These are phyloP conservation scores for Backusella psychrophila DNA, from an alignment of 192 early-diverging fungal genomes.

Conservation along the genomic window DNA sequence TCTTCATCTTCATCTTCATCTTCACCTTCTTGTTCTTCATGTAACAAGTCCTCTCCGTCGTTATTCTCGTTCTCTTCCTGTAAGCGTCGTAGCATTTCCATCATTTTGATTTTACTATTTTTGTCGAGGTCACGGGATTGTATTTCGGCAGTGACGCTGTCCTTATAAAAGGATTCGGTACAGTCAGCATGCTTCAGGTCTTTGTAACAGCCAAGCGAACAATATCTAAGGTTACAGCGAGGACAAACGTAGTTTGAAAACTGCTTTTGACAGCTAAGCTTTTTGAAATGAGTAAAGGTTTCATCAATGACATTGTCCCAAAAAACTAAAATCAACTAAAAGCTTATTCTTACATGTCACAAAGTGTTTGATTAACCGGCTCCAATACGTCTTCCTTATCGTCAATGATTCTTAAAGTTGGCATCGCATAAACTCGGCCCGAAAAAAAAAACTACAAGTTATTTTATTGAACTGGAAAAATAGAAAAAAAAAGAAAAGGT, in stretches of 20 bases:
- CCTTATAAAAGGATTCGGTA: slow-evolving; percentile 60
- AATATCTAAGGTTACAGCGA: slow-evolving; percentile 65
- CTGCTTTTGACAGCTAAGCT: slow-evolving; percentile 52
- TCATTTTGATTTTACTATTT: slow-evolving; percentile 49
- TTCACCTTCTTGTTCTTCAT: slow-evolving; percentile 21
- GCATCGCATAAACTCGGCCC: slow-evolving; percentile 14
- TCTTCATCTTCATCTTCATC: slow-evolving; percentile 38
- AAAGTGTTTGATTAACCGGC: slow-evolving; percentile 1
- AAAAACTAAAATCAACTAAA: no score
- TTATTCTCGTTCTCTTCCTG: slow-evolving; percentile 40
- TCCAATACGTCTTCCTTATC: background rate
- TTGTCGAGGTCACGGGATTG: slow-evolving; percentile 36
- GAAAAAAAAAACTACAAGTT: background rate
- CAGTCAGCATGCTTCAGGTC: slow-evolving; percentile 37
- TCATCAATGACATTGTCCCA: background rate
- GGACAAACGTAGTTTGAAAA: slow-evolving; percentile 64
- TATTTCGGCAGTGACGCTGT: slow-evolving; percentile 54
- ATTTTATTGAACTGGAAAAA: slow-evolving; percentile 6
- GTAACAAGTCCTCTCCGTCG: slow-evolving; percentile 24
- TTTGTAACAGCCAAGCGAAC: slow-evolving; percentile 63
- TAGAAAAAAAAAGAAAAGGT: background rate
- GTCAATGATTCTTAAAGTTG: background rate
- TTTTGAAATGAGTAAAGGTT: background rate
- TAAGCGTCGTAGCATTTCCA: slow-evolving; percentile 47
- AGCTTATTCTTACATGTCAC: background rate